These are phyloP conservation scores for Leptographium wingfieldii DNA, from an alignment of 2,329 filamentous ascomycete genomes.

Conservation along the genomic window DNA sequence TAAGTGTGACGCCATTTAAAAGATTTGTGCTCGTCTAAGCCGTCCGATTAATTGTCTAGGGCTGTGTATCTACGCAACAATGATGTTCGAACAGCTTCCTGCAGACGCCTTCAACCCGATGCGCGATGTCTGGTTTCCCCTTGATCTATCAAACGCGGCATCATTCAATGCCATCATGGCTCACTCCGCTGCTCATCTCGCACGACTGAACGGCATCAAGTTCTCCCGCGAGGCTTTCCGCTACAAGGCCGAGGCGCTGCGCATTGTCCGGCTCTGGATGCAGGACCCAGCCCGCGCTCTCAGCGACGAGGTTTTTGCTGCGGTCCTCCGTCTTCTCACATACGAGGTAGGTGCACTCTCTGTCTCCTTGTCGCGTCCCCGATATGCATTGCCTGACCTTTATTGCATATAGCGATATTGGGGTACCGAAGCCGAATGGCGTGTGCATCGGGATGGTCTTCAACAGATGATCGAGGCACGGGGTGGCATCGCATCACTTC, in stretches of 20 bases:
- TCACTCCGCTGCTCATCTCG: conserved; percentile 25
- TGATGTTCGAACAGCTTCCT: conserved; percentile 20
- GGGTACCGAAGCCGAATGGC: conserved; percentile 4
- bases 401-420: conserved; percentile 1
- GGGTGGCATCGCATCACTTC: not conserved
- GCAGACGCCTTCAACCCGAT: conserved; percentile 22
- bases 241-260: conserved; percentile 23
- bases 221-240: conserved; percentile 16
- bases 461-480: not conserved
- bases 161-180: conserved; percentile 28
- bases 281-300: conserved; percentile 17
- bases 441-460: not conserved
- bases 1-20: conserved; percentile 11
- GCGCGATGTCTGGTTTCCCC: conserved; percentile 26
- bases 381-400: not conserved
- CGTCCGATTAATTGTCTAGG: conserved; percentile 10
- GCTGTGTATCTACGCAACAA: conserved; percentile 19
- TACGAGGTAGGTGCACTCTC: conserved; percentile 1
- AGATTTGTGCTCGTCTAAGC: not conserved
- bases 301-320: conserved; percentile 18
- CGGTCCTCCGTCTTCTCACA: conserved; percentile 6
- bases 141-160: conserved; percentile 27
- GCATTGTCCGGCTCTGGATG: conserved; percentile 22
- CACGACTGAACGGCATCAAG: conserved; percentile 19
- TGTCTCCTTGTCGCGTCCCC: not conserved